phyloP scores from a whole-genome alignment of 2,329 filamentous ascomycete genomes.

The Zopfia rhizophila region DNA sequence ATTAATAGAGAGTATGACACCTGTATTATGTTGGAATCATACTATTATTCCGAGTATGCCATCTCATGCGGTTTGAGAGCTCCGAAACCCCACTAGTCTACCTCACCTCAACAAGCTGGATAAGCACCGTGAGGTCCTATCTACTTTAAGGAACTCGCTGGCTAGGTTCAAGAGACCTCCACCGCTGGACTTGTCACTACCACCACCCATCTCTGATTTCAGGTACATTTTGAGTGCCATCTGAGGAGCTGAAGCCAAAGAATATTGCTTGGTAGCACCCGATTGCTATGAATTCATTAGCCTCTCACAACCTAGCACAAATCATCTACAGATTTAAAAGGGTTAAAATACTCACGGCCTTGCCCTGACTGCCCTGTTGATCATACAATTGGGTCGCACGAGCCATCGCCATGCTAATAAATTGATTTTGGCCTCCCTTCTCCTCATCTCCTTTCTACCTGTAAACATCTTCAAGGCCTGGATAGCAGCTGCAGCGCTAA shows the following conservation, averaged over 20 bases:
- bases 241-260: constrained; percentile 81
- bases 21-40: too few relatives aligned
- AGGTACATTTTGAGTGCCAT: constrained; percentile 92
- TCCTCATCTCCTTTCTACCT: constrained; percentile 57
- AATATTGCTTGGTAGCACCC: constrained; percentile 80
- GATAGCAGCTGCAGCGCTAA: constrained; percentile 80
- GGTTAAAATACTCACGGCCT: constrained; percentile 56
- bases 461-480: constrained; percentile 85
- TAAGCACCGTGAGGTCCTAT: too few relatives aligned
- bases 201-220: constrained; percentile 71
- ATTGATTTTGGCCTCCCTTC: constrained; percentile 74
- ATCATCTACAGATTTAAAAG: constrained; percentile 56
- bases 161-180: constrained; percentile 67
- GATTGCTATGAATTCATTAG: constrained; percentile 39
- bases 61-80: too few relatives aligned
- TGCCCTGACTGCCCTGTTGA: constrained; percentile 66
- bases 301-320: constrained; percentile 46
- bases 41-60: too few relatives aligned
- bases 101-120: too few relatives aligned
- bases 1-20: too few relatives aligned
- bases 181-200: constrained; percentile 52
- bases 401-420: constrained; percentile 86
- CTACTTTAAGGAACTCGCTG: constrained; percentile 67
- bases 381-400: constrained; percentile 84
- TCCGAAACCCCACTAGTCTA: too few relatives aligned